phyloP scores from a whole-genome alignment of 805 yeast species.

The Wickerhamomyces chaumierensis region DNA sequence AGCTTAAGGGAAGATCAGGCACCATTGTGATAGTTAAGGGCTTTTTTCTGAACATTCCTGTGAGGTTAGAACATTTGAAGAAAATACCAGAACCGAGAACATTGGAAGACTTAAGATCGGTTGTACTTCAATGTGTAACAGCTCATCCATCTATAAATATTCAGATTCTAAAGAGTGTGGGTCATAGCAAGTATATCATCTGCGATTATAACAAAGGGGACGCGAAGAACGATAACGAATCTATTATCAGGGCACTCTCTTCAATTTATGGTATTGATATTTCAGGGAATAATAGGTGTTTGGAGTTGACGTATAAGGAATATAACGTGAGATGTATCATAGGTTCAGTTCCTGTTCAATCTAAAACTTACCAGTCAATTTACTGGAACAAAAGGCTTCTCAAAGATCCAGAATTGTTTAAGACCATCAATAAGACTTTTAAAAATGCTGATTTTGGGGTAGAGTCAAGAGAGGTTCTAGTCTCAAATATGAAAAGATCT shows the following conservation, averaged over 20 bases:
- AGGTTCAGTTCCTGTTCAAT: constrained; percentile 24
- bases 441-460: constrained; percentile 14
- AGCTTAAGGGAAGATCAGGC: constrained; percentile 20
- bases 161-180: constrained; percentile 1
- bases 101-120: constrained; percentile 19
- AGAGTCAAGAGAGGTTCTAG: constrained; percentile 3
- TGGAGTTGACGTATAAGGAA: constrained; percentile 18
- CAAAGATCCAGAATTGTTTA: constrained; percentile 6
- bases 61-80: constrained; percentile 24
- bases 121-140: constrained; percentile 21
- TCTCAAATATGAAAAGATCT: constrained; percentile 7
- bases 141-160: constrained; percentile 16
- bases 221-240: not conserved
- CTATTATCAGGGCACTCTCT: constrained; percentile 11
- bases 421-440: constrained; percentile 18
- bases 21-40: constrained; percentile 27
- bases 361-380: constrained; percentile 31
- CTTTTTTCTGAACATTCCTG: constrained; percentile 33
- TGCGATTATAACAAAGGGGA: constrained; percentile 1
- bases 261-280: constrained; percentile 22
- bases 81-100: constrained; percentile 14
- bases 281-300: constrained; percentile 15
- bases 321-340: constrained; percentile 27
- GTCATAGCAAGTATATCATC: not conserved
- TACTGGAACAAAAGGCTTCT: constrained; percentile 29